Base-by-base conservation (phyloP, 2,329 filamentous ascomycete genomes). In the Aspergillus clavatus region DNA sequence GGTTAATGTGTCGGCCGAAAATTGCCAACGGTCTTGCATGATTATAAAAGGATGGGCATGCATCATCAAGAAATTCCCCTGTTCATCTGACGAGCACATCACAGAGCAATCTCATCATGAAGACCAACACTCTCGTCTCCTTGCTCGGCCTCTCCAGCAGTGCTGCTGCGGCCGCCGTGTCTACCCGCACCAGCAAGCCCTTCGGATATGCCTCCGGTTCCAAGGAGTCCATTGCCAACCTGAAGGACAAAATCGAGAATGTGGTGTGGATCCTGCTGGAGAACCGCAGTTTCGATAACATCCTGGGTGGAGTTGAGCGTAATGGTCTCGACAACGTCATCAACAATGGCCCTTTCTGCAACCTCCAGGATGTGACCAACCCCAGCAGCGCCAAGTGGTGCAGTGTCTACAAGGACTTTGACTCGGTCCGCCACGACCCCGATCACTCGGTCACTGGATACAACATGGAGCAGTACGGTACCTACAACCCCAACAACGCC, bases 401-500 rank as follows among this genome's bases (percentile, higher is more conserved):
- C 58, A 58, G 57, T 19, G 36, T 40, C 8, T 56, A 60, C 35
- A 65, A 62, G 49, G 66, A 69, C 58, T 65, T 57, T 40, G 66
- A 72, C 53, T 70, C 66, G 1, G 59, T 69, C 22, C 45, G 57
- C n/a, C 57, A 72, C 38, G 69, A 72, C 42, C 68, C 68, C 2
- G 61, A 67, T 46, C 68, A 72, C 52, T 58, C 61, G 1, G 54
- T 70, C 26, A 61, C 60, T 14, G 68, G 68, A 23, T 69, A 70
- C 56, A 71, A 69, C 52, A 58, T 70, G 26, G 61, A 72, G 56
- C 68, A 71, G 50, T 72, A 65, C 40, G 62, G 67, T 38, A 63
- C 55, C 27, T 71, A 64, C 33, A 56, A 46, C 24, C 68, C 68
- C 1, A 57, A 60, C 52, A 69, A 69, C 42, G 54, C 39, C 1